Conservation (phyloP, 164 flowering plant species). For the Protea cynaroides region DNA sequence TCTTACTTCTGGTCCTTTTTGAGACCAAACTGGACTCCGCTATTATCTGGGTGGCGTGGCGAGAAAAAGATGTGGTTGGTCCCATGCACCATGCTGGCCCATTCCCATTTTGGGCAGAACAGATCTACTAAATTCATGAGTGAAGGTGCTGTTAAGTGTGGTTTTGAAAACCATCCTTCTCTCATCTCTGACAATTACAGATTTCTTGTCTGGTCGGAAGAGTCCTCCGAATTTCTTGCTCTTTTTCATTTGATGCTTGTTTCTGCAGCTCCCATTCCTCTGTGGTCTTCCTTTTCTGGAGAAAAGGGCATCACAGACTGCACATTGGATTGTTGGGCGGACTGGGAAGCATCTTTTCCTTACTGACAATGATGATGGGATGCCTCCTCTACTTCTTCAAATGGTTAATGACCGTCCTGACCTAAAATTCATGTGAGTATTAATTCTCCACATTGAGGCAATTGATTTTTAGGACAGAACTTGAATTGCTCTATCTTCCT, state of each 20-base stretch:
- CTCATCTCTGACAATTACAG: too few species aligned
- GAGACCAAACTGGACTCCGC: too few species aligned
- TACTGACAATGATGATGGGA: slow-evolving; percentile 69
- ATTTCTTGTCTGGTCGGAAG: too few species aligned
- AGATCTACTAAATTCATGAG: too few species aligned
- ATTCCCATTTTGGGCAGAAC: too few species aligned
- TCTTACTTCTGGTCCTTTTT: too few species aligned
- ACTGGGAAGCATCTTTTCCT: slow-evolving; percentile 94
- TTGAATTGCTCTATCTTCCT: background rate
- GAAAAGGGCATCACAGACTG: slow-evolving; percentile 63
- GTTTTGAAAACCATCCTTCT: background rate
- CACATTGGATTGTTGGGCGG: slow-evolving; percentile 77
- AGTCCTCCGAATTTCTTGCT: too few species aligned
- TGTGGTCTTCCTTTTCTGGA: slow-evolving; percentile 83
- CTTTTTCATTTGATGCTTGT: slow-evolving; percentile 4
- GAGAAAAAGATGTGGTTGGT: too few species aligned
- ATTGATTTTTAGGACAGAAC: background rate
- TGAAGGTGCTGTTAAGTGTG: too few species aligned
- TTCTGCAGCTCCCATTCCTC: slow-evolving; percentile 67
- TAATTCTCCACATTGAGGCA: background rate
- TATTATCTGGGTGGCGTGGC: too few species aligned
- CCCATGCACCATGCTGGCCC: too few species aligned
- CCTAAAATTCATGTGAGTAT: slow-evolving; percentile 73
- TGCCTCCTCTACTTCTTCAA: slow-evolving; percentile 76
- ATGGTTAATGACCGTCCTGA: slow-evolving; percentile 78